Evolutionary conservation across 331 rosid species (phyloP).

Genomic region (Stylosanthes scabra): DNA sequence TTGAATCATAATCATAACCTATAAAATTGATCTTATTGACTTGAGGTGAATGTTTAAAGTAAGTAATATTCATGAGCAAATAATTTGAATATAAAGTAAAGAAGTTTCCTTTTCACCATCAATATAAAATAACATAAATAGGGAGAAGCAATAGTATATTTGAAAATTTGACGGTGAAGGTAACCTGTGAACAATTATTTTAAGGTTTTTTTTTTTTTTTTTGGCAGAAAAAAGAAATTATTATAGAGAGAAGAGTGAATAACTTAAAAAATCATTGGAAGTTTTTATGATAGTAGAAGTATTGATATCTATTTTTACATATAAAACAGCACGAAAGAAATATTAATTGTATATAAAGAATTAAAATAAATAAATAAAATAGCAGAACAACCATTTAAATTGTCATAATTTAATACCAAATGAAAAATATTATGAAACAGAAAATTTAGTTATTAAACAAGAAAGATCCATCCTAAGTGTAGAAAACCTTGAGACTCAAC

Average conservation of each 20-base stretch:
- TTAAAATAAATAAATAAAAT: not conserved
- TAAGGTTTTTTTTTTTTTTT: not conserved
- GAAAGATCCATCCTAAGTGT: conserved; percentile 21
- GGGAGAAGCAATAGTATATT: conserved; percentile 10
- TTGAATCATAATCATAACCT: conserved; percentile 44
- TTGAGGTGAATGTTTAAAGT: conserved; percentile 12
- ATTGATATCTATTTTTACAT: conserved; percentile 3
- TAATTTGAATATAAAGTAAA: conserved; percentile 9
- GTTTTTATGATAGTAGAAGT: conserved; percentile 22
- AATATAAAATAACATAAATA: conserved; percentile 6
- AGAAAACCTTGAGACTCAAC: conserved; percentile 20
- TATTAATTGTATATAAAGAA: not conserved
- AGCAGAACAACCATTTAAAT: conserved; percentile 17
- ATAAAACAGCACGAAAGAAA: conserved; percentile 22
- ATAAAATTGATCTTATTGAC: conserved; percentile 23
- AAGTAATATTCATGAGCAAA: conserved; percentile 28
- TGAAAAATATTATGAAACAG: conserved; percentile 6
- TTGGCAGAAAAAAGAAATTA: not conserved
- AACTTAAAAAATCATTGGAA: conserved; percentile 1
- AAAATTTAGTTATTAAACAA: conserved; percentile 27
- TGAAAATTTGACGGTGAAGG: conserved; percentile 15
- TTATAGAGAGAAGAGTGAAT: conserved; percentile 26
- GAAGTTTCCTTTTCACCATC: conserved; percentile 17
- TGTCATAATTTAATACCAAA: conserved; percentile 8
- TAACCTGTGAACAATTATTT: conserved; percentile 6